Conservation (phyloP, 2,329 filamentous ascomycete genomes). For the Diaporthe citri region DNA sequence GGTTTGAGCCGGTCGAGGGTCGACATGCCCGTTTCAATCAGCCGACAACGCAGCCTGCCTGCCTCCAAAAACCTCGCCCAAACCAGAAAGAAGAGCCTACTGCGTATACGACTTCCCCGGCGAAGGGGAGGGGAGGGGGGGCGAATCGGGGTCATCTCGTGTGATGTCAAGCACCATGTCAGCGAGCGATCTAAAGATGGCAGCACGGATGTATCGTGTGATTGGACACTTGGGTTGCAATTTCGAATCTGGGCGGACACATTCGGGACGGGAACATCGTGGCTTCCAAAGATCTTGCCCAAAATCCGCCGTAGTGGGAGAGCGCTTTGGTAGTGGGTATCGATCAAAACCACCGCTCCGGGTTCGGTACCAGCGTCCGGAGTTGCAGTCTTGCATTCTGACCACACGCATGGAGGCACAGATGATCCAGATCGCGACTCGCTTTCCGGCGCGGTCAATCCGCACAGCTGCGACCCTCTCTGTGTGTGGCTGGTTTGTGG, state of each 20-base stretch:
- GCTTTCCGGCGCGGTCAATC: slow-evolving; percentile 1
- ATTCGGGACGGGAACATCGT: slow-evolving; percentile 23
- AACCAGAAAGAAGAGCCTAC: neutral
- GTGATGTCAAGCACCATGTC: slow-evolving; percentile 6
- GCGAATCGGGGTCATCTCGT: neutral
- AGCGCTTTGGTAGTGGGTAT: slow-evolving; percentile 17
- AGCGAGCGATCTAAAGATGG: neutral
- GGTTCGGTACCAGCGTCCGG: slow-evolving; percentile 23
- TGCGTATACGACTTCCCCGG: neutral
- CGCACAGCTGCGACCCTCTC: neutral
- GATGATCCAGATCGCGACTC: slow-evolving; percentile 7
- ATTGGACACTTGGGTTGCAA: neutral
- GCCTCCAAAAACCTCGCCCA: neutral
- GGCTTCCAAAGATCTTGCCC: slow-evolving; percentile 23
- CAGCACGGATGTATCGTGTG: neutral
- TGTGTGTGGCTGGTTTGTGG: neutral
- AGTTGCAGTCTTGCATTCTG: neutral
- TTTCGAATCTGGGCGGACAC: neutral
- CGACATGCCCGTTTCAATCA: slow-evolving; percentile 20
- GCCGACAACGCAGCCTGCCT: slow-evolving; percentile 4
- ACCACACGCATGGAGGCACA: neutral
- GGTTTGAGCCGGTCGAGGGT: slow-evolving; percentile 14
- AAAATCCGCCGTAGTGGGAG: slow-evolving; percentile 14
- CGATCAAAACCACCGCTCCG: slow-evolving; percentile 26
- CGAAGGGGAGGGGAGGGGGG: neutral